These are phyloP conservation scores for Alopecurus myosuroides DNA, from an alignment of 176 grass and related monocot genomes.

Conservation along the genomic window DNA sequence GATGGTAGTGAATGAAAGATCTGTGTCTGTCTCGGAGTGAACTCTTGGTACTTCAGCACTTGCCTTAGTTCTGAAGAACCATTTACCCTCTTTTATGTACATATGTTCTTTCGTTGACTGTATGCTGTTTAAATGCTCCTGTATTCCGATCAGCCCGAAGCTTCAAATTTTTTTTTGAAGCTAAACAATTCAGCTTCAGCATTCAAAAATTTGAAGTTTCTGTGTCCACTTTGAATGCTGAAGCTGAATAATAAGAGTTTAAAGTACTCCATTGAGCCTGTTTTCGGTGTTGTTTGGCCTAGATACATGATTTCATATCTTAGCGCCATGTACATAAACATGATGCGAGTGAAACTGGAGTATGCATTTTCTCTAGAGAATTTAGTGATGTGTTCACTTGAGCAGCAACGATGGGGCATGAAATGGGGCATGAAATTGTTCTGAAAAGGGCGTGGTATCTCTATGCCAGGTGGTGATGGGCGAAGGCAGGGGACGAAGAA, in stretches of 20 bases:
- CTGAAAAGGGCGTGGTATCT: no score
- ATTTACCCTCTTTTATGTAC: not conserved
- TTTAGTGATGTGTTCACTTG: no score
- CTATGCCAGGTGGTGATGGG: no score
- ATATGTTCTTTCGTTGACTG: not conserved
- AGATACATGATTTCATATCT: not conserved
- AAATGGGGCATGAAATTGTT: no score
- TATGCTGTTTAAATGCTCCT: not conserved
- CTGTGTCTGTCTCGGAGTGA: slow-evolving; percentile 6
- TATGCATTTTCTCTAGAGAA: not conserved
- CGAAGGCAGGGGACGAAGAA: no score
- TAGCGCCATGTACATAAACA: not conserved
- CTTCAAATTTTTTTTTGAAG: no score
- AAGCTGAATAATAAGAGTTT: slow-evolving; percentile 17
- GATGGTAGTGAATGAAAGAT: not conserved
- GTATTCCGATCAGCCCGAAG: not conserved
- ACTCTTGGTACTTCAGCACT: not conserved
- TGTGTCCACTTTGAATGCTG: not conserved
- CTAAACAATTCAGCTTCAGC: no score
- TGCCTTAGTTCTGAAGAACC: not conserved
- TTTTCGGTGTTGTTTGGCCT: not conserved
- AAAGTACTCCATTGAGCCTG: not conserved
- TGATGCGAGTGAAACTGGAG: not conserved
- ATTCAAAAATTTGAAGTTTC: not conserved
- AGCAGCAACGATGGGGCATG: no score